Evolutionary conservation across 306 rosid species (phyloP), one percentile per base, ranked within the genome.

Genomic region (Inga laurina): DNA sequence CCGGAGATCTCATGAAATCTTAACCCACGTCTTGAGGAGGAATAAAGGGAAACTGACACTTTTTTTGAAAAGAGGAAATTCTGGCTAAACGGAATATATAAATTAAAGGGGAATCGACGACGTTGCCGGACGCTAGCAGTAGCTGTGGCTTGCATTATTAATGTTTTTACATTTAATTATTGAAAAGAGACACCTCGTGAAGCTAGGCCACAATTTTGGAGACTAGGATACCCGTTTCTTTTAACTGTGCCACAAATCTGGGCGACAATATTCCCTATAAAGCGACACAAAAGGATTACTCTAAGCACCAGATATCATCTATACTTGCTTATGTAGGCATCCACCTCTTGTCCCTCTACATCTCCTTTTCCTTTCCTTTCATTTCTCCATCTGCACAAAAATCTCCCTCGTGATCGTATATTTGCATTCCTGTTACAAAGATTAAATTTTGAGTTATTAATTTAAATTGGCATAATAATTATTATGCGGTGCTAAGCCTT

Each of bases 181-280:
- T 16, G 22, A 32, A 73, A 69, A 62, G 68, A 34, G 73, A 61
- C 49, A 48, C 16, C 61, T 51, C 51, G 32, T 21, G 57, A 68
- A 56, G 21, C 77, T 74, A 79, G 32, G 39, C 48, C 78, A 52
- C 68, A 44, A 54, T 54, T 66, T 75, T 54, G 84, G 78, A 46
- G 69, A 75, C 41, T 84, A 80, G 84, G 84, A 59, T 69, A 37
- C 82, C 75, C 49, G 24, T 39, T 75, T 46, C 72, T 57, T 57
- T 57, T 76, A 69, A 61, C 67, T 11, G 41, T 84, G 78, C 87
- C 79, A 80, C 87, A 80, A 84, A 75, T 75, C 79, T 70, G 7
- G 84, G 78, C 75, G 87, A 80, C 87, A 69, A 84, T 84, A 84
- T 84, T 80, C 87, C 84, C 80, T 41, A 69, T 43, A 57, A 80